Evolutionary conservation across 495 filamentous ascomycete species (phyloP), one percentile per base, ranked within the genome.

Genomic region (Penicillium crystallinum): DNA sequence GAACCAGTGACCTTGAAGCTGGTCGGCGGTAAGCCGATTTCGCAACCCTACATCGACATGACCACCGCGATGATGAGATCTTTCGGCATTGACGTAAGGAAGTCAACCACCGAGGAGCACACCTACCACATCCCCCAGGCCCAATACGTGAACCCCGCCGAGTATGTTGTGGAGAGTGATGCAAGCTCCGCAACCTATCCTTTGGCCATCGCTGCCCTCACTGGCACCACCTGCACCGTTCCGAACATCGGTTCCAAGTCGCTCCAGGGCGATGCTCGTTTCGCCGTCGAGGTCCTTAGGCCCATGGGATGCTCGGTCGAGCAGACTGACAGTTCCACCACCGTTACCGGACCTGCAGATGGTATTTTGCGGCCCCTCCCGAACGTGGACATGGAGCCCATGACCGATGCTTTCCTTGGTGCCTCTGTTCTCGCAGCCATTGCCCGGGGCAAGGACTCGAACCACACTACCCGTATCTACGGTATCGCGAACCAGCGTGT

Each of bases 401-500:
- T 99, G 93, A 99, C 93, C 0, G 93, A 99, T 74, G 93, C 93
- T 46, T 99, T 99, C 79, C 75, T 99, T 25, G 95, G 89, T 22
- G 93, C 93, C 15, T 92, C 90, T 11, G 89, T 96, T 27, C 83
- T 99, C 45, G 95, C 91, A 14, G 93, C 93, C 43, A 88, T 93
- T 36, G 91, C 91, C n/a, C 84, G 79, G 12, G 84, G 85, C 0
- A 64, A 71, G 11, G 67, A 58, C 23, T 58, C 63, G 30, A 74
- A 70, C 46, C 73, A 74, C 39, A 89, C 88, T 1, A 97, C 90
- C 14, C 81, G 81, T 45, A 97, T 99, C 49, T 84, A 82, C 19
- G 93, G 93, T 40, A 99, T 99, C 68, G 91, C 93, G n/a, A 99
- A 99, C 65, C 93, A 99, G 67, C 82, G 92, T 54, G 91, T 97